Base-by-base conservation (phyloP, 208 protist genomes). In the Entamoeba invadens region DNA sequence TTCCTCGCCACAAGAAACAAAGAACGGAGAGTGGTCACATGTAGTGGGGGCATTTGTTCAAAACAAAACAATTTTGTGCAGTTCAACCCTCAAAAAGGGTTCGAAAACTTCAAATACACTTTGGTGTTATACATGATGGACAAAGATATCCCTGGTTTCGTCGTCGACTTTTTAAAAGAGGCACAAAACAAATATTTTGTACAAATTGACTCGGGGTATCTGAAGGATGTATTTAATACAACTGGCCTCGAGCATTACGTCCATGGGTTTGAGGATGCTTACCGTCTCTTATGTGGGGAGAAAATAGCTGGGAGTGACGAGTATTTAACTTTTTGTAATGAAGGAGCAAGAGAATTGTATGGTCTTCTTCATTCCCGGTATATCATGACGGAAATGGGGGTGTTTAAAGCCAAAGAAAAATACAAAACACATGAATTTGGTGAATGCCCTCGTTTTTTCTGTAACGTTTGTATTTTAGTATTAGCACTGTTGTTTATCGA, bases 361-460 rank as follows among this genome's bases (percentile, higher is more conserved):
- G 94, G 94, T 3, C 45, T 95, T 4, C 94, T 95, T 92, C 95
- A 95, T 92, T 91, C 92, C 31, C 47, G 95, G 38, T 95, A 93
- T 46, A 95, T 95, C 5, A 31, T 94, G 10, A 95, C 92, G 2
- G 93, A 87, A 45, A 35, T 92, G 21, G 94, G 93, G 14, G 45
- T 94, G 45, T 31, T 21, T 35, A 3, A 45, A 91, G 92, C 92
- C 92, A 45, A 42, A 35, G 44, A 94, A 14, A 95, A 95, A 46
- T 95, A 95, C 91, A 42, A 91, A 91, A 51, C 87, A 47, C 51
- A 45, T 25, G 77, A 95, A 47, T 95, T 95, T 91, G 95, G 95
- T 18, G n/a, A 51, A 44, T 95, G 95, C 91, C 72, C 94, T n/a
- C 45, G 94, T 16, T 92, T 72, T 21, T 46, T 91, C n/a, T 95